Conservation (phyloP, 129 eudicot genomes). For the Flaveria robusta region DNA sequence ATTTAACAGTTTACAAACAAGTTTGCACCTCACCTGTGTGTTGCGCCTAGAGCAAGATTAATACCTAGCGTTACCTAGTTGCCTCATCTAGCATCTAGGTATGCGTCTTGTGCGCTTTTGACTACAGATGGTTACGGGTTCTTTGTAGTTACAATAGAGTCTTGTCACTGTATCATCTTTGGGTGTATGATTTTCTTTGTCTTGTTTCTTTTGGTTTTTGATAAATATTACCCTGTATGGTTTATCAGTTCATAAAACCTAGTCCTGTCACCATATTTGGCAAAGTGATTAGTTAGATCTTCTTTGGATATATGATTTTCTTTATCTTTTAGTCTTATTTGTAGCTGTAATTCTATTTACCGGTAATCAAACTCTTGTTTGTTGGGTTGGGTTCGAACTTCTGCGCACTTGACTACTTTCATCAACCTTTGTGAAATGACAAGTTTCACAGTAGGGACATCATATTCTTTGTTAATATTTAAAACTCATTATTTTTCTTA, state of each 20-base stretch:
- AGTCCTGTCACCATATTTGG: neutral
- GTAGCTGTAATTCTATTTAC: neutral
- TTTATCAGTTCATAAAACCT: neutral
- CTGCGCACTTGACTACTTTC: neutral
- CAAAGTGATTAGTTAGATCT: constrained; percentile 7
- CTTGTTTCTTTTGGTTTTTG: neutral
- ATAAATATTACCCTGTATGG: neutral
- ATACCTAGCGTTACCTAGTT: neutral
- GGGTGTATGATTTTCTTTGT: too few species aligned
- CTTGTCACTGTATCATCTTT: too few species aligned
- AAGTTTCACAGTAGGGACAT: constrained; percentile 10
- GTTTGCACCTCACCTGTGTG: neutral
- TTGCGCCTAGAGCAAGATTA: neutral
- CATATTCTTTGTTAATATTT: neutral
- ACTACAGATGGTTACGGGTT: neutral
- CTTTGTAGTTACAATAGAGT: neutral
- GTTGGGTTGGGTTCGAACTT: constrained; percentile 3
- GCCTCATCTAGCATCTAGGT: neutral
- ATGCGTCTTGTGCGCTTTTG: neutral
- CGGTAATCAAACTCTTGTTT: neutral
- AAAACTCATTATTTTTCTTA: neutral
- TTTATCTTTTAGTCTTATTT: constrained; percentile 9
- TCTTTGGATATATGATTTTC: neutral
- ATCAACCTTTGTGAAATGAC: neutral
- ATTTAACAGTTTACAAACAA: neutral